These are phyloP conservation scores for Withania somnifera DNA, from an alignment of 305 asterid genomes.

Conservation along the genomic window DNA sequence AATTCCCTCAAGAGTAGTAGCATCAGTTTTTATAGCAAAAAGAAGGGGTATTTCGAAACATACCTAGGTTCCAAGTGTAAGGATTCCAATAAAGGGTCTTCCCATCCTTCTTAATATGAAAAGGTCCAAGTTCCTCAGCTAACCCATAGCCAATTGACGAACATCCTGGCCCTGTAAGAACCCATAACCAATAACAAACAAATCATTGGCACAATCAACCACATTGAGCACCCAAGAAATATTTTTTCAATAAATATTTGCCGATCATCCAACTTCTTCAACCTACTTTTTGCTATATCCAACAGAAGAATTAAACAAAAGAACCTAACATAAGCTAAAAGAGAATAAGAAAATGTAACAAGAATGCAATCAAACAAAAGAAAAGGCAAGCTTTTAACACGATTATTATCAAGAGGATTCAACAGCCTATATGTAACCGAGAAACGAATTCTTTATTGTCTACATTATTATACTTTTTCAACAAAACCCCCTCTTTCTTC, in stretches of 20 bases:
- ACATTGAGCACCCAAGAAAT: background rate
- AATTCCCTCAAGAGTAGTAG: background rate
- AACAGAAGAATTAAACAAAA: too few species aligned
- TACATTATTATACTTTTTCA: too few species aligned
- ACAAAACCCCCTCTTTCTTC: too few species aligned
- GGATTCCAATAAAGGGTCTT: conserved; percentile 73
- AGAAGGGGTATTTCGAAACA: background rate
- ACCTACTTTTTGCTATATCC: too few species aligned
- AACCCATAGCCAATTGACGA: conserved; percentile 90
- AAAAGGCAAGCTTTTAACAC: background rate
- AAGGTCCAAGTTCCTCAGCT: conserved; percentile 93
- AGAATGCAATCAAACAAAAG: too few species aligned
- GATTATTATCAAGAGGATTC: background rate
- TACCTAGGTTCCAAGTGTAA: conserved; percentile 89
- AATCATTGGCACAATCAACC: background rate
- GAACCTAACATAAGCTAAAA: too few species aligned
- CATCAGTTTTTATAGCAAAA: background rate
- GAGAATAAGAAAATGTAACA: too few species aligned
- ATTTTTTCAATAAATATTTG: background rate
- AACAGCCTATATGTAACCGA: too few species aligned
- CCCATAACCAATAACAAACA: background rate
- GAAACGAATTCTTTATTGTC: too few species aligned
- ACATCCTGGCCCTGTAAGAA: conserved; percentile 78
- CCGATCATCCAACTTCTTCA: background rate
- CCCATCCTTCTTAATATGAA: conserved; percentile 89